Base-by-base conservation (phyloP, 2,329 filamentous ascomycete genomes). In the Colletotrichum sp. region DNA sequence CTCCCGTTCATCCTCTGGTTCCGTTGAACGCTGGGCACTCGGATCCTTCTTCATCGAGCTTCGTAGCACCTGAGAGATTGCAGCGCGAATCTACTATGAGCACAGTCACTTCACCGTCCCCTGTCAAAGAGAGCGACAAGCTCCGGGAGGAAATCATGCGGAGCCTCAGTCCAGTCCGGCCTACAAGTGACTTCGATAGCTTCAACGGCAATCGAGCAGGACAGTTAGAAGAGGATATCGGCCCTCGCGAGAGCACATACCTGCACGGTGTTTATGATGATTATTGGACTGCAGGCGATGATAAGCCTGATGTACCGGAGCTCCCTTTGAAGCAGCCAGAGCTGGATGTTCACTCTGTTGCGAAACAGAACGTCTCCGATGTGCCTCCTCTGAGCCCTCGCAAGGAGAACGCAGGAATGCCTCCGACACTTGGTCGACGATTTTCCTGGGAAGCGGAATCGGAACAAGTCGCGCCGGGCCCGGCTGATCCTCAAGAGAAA, bases 91-190 rank as follows among this genome's bases (percentile, higher is more conserved):
- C 84, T 8, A 89, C 87, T 1, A 82, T 88, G 64, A 90, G 89
- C 79, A 89, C 88, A 1, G 80, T 85, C 12, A 87, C 88, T 12
- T 87, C 88, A 9, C 86, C 85, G 9, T 88, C 89, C 1, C 88
- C 91, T 34, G 87, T 93, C 74, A 91, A 93, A 78, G 94, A 95
- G 79, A 95, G 91, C 79, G 94, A 96, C 78, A 88, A 90, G 71
- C 82, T 96, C 62, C 89, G 92, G 32, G 93, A 95, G 75, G 94
- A 96, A 79, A 96, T 96, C 70, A 91, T 95, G 69, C 91, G 91
- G 74, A 94, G 92, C 56, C 86, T 96, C 3, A 92, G 89, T 70
- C 89, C 92, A 1, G 81, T 86, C 15, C 84, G 84, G 34, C 79
- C 84, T 6, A 77, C 76, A 25, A 62, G 65, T 18, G 74, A 69